These are phyloP conservation scores for Herpetospermum pedunculosum DNA, from an alignment of 306 rosid genomes.

Conservation along the genomic window DNA sequence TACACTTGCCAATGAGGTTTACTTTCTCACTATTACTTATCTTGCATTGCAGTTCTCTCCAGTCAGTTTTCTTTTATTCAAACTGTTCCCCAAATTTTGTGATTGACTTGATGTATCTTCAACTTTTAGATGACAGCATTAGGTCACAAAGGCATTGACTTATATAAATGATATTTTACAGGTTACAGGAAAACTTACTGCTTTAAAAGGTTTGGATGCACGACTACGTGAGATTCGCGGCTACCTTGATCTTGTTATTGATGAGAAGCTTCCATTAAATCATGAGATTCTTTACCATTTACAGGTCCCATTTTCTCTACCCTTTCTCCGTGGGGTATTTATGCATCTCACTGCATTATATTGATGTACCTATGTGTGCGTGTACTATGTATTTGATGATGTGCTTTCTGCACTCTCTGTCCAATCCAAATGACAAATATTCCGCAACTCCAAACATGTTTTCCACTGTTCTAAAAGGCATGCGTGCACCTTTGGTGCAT, in stretches of 20 bases:
- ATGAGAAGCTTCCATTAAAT: constrained; percentile 64
- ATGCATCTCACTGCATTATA: not conserved
- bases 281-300: constrained; percentile 87
- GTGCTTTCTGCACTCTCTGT: not conserved
- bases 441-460: not conserved
- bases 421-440: not conserved
- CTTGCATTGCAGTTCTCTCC: not conserved
- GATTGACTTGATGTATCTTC: not conserved
- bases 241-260: constrained; percentile 77
- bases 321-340: too few species aligned
- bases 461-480: not conserved
- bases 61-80: not conserved
- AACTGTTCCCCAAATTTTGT: not conserved
- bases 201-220: constrained; percentile 84
- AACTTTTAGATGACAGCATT: not conserved
- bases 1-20: constrained; percentile 81
- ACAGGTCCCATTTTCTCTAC: constrained; percentile 34
- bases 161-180: constrained; percentile 14
- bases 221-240: constrained; percentile 61
- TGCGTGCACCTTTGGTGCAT: not conserved
- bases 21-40: not conserved
- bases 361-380: not conserved
- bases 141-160: not conserved
- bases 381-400: not conserved
- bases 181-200: constrained; percentile 81